These are phyloP conservation scores for Aspergillus texensis DNA, from an alignment of 2,329 filamentous ascomycete genomes.

Conservation along the genomic window DNA sequence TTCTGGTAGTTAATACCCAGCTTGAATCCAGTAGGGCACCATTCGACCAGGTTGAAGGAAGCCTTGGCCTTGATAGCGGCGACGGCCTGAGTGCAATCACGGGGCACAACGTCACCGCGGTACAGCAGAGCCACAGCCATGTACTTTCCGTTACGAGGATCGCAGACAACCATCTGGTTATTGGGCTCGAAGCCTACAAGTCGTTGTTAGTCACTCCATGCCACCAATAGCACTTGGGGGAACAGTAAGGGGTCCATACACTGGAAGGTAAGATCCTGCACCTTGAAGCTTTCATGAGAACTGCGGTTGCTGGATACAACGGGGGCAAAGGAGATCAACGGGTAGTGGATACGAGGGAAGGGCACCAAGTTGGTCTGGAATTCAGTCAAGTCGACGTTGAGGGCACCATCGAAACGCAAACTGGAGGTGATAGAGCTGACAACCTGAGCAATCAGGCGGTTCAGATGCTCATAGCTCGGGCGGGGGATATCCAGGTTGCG, in stretches of 20 bases:
- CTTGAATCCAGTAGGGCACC: conserved; percentile 72
- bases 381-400: conserved; percentile 70
- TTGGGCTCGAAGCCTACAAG: conserved; percentile 63
- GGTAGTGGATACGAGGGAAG: conserved; percentile 69
- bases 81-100: conserved; percentile 62
- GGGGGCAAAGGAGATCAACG: conserved; percentile 66
- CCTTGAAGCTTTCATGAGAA: conserved; percentile 85
- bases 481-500: conserved; percentile 67
- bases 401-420: conserved; percentile 65
- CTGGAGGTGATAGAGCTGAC: conserved; percentile 69
- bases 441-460: conserved; percentile 68
- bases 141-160: conserved; percentile 68
- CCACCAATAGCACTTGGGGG: background rate
- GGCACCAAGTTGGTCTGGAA: conserved; percentile 72
- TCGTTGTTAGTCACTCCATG: conserved; percentile 12
- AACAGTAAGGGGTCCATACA: conserved; percentile 45
- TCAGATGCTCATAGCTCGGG: conserved; percentile 66
- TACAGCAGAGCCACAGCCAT: conserved; percentile 70
- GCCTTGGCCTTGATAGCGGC: conserved; percentile 65
- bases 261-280: conserved; percentile 70
- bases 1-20: conserved; percentile 69
- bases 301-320: conserved; percentile 72
- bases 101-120: conserved; percentile 66
- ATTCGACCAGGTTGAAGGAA: conserved; percentile 68
- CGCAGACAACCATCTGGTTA: conserved; percentile 72